These are phyloP conservation scores for Melampsora abietis-canadensis DNA, from an alignment of 1,284 basidiomycete genomes.

Conservation along the genomic window DNA sequence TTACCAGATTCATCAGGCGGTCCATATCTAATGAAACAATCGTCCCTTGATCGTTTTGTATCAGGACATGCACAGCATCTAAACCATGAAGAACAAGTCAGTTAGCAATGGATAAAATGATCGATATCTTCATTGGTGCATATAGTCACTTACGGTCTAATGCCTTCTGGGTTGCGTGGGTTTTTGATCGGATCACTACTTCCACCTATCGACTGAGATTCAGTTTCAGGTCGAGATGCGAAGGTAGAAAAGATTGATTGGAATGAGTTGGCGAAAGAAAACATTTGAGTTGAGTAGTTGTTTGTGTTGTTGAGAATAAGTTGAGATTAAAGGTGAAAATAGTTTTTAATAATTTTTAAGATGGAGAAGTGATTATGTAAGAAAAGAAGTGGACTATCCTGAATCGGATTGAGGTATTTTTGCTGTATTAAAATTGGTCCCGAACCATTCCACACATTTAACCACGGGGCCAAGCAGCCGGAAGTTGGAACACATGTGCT, in stretches of 20 bases:
- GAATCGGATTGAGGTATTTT: background rate
- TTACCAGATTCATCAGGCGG: conserved; percentile 42
- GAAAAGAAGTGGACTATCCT: background rate
- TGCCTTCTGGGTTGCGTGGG: background rate
- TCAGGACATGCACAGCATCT: conserved; percentile 43
- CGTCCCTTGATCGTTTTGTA: conserved; percentile 34
- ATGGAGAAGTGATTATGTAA: background rate
- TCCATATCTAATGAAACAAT: conserved; percentile 36
- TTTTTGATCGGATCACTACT: conserved; percentile 6
- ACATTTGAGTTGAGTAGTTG: background rate
- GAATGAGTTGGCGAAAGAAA: background rate
- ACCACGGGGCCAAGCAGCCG: background rate
- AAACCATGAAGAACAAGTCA: background rate
- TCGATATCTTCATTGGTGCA: background rate
- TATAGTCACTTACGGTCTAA: conserved; percentile 6
- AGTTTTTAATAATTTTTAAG: background rate
- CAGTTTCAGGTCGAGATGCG: background rate
- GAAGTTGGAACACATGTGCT: too few species aligned
- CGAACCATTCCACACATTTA: background rate
- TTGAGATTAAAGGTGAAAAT: background rate
- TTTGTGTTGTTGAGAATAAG: background rate
- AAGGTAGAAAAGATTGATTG: background rate
- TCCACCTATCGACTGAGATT: background rate
- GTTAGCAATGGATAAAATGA: background rate
- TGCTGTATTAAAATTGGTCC: background rate